Evolutionary conservation across 495 filamentous ascomycete genomes (phyloP).

Genomic region (Trichoderma orchidacearum): DNA sequence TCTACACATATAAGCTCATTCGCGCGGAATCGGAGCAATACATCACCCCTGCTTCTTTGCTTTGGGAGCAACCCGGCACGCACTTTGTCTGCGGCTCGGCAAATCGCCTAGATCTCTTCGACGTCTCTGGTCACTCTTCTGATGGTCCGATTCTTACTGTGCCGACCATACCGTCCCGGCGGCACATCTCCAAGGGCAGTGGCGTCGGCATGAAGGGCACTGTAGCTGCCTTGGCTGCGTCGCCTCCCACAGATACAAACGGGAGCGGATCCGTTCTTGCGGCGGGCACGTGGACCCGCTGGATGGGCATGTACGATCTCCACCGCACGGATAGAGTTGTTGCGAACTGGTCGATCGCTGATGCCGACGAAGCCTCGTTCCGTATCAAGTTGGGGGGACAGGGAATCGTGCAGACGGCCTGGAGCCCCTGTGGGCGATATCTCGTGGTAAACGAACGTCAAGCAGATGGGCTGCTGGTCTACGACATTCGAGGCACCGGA

Average conservation of each 20-base stretch:
- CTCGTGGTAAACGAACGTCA: conserved; percentile 76
- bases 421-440: conserved; percentile 82
- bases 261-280: conserved; percentile 35
- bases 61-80: conserved; percentile 47
- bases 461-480: conserved; percentile 59
- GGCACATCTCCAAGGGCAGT: conserved; percentile 53
- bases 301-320: conserved; percentile 63
- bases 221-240: conserved; percentile 47
- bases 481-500: conserved; percentile 67
- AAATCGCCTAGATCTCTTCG: conserved; percentile 64
- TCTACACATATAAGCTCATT: conserved; percentile 56
- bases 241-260: conserved; percentile 12
- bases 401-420: conserved; percentile 62
- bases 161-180: conserved; percentile 63
- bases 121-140: conserved; percentile 50
- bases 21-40: conserved; percentile 66
- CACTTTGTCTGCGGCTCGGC: conserved; percentile 62
- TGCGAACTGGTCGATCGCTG: conserved; percentile 46
- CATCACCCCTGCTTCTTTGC: conserved; percentile 59
- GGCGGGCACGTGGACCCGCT: conserved; percentile 68
- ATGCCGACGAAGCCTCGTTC: conserved; percentile 15
- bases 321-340: conserved; percentile 51
- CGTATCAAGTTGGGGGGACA: conserved; percentile 34
- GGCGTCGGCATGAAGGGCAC: conserved; percentile 76
- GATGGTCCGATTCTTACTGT: conserved; percentile 45